Evolutionary conservation across 2,329 filamentous ascomycete species (phyloP), one percentile per base, ranked within the genome.

Genomic region (Nigrograna mackinnonii): DNA sequence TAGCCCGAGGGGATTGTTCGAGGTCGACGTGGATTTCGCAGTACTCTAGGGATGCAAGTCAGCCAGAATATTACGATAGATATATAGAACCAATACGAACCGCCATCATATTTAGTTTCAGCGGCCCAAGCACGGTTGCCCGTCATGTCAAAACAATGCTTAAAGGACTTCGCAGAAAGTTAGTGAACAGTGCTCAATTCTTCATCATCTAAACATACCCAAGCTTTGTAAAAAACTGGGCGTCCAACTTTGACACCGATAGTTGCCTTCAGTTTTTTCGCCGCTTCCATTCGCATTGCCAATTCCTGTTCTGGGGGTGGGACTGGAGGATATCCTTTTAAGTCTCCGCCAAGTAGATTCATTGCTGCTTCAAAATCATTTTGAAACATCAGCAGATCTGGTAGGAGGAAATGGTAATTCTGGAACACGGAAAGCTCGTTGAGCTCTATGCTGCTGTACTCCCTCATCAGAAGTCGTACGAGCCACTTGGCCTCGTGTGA

Each of bases 401-500:
- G 87, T 0, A 95, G 72, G 1, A 86, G 70, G 26, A 84, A 83
- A 62, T 95, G 85, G 39, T 86, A 86, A 14, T 74, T 75, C 11
- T 71, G 70, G 35, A 87, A 75, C 0, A 89, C 68, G 14, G 79
- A 64, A 1, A 66, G 51, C 20, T 76, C 71, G 17, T 90, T 82
- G 2, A 95, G 59, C 2, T 78, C 63, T 0, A 91, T 74, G 0
- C 87, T 86, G n/a, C 79, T 75, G 45, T 85, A 88, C 49, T 85
- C 80, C 60, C 95, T 94, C 20, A 95, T 72, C 5, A 96, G 75
- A 21, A 96, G 73, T 3, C 91, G 79, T 77, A 88, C 88, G 9
- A 96, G 76, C 91, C 91, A 96, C 69, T 96, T 96, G 4, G 85
- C 86, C 60, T 95, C 88, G 75, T 75, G 74, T 3, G 88, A 80